Base-by-base conservation (phyloP, 352 stramenopile species). In the Pythium sukuiense region DNA sequence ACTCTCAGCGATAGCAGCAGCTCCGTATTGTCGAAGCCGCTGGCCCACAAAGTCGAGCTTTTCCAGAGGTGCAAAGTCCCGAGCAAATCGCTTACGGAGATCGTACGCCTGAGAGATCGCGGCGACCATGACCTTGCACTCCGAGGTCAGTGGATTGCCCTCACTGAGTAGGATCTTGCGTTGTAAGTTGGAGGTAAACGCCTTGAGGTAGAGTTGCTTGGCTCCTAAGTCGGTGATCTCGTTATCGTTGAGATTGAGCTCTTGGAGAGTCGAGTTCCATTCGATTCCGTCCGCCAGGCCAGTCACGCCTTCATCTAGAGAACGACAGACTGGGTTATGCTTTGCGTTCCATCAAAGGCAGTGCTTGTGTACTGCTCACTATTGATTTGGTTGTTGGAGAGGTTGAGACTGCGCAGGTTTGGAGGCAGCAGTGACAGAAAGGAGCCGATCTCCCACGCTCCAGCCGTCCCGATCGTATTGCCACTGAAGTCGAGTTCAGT, bases 91-190 rank as follows among this genome's bases (percentile, higher is more conserved):
- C 53, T 88, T 80, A 24, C 75, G 75, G 6, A 90, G 59, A 43
- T 85, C 82, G 35, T 88, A 74, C 0, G 82, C 78, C 32, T 88
- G 80, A 0, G 75, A 78, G 63, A 90, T 80, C 0, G 82, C 77
- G 18, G 68, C 63, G 13, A 84, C 58, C 72, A 80, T 87, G 32
- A 81, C 65, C 27, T 78, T 81, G 57, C 76, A 87, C 35, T 81
- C 73, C 5, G 66, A 70, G 1, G 76, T 85, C n/a, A 87, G 63
- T 8, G 59, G 59, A 50, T 88, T 87, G 0, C 77, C 78, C 0
- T 70, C 35, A 20, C 63, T 79, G 6, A 87, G 60, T 1, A 73
- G 55, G 26, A 88, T 71, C 13, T 71, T 72, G 0, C 79, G 73
- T 46, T 84, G 79, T 6, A 80, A 69, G 45, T 86, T 81, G 12